Base-by-base conservation (phyloP, 2,329 filamentous ascomycete species). In the Paramyrothecium sp. region DNA sequence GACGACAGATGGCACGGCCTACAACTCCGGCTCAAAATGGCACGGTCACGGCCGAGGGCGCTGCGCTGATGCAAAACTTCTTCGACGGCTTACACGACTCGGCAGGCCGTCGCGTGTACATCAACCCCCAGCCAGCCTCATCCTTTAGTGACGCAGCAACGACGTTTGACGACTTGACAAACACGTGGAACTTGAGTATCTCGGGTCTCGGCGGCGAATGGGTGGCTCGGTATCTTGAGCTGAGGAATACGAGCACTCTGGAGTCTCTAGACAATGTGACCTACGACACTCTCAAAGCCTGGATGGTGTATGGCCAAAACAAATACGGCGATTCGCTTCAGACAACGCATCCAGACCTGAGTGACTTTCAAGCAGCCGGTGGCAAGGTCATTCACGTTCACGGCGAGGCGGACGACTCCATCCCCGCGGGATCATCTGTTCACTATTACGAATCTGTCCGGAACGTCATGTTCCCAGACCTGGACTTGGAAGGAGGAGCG, bases 311-410 rank as follows among this genome's bases (percentile, higher is more conserved):
- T 8, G 81, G 77, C 13, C 75, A 77, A 75, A 69, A 77, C 49
- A 75, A 72, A 56, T 84, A 80, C 66, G 61, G 72, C 51, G 78
- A 81, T 64, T 77, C 73, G 19, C 69, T 84, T n/a, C 81, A 85
- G 64, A 85, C 81, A 7, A 83, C 77, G 1, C 66, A 77, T 30
- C 79, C 81, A 0, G 82, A 86, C 58, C 73, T 86, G 0, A 79
- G 76, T 1, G 61, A 71, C 11, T 84, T 84, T 71, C 71, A 79
- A 44, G 58, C 71, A 3, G 64, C 72, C 0, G 82, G 82, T 26
- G 82, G 80, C 49, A 86, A 86, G 66, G 68, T 86, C 11, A 69
- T 86, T 8, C 81, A 84, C 66, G 83, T 77, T 70, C 82, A 85
- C 67, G 82, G 81, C 56, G 81, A 85, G 67, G 78, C 76, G 0